Percentiles rank a stretch among this genome's conserved stretches.
These are phyloP conservation scores for Trichoderma sp. DNA, from an alignment of 2,329 filamentous ascomycete genomes.

Conservation along the genomic window DNA sequence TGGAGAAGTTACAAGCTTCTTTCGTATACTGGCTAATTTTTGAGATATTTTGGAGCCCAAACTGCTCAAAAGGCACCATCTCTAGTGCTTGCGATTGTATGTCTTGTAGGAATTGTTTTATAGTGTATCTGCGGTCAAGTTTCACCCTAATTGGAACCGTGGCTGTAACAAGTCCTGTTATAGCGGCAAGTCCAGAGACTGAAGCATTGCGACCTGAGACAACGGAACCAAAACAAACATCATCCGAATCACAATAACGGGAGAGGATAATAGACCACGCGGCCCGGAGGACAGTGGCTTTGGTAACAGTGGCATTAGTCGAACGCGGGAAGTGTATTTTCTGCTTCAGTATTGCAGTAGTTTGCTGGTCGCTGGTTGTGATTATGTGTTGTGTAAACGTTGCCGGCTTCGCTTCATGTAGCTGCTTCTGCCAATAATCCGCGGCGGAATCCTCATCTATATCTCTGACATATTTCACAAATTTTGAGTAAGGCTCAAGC, in stretches of 20 bases:
- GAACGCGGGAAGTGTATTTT: not conserved
- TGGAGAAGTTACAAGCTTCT: conserved; percentile 13
- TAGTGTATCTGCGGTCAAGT: not conserved
- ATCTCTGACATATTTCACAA: not conserved
- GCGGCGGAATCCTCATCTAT: not conserved
- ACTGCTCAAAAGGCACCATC: conserved; percentile 30
- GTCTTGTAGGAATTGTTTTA: conserved; percentile 18
- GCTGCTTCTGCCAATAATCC: not conserved
- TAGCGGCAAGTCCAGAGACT: not conserved
- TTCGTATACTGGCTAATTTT: conserved; percentile 20
- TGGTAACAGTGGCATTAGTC: not conserved
- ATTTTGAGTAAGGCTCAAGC: not conserved
- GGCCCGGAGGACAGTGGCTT: conserved; percentile 25
- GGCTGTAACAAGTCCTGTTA: not conserved
- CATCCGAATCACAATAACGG: conserved; percentile 14
- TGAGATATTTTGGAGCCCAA: conserved; percentile 33
- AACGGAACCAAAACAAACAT: conserved; percentile 27
- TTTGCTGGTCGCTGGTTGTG: not conserved
- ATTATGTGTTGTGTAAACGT: not conserved
- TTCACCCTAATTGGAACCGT: not conserved
- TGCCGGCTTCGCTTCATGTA: not conserved
- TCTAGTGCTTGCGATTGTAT: conserved; percentile 30
- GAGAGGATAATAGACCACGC: conserved; percentile 29
- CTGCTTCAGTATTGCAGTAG: not conserved
- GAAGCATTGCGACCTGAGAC: conserved; percentile 24